Conservation (phyloP, 495 filamentous ascomycete species). For the Penicillium fimorum region DNA sequence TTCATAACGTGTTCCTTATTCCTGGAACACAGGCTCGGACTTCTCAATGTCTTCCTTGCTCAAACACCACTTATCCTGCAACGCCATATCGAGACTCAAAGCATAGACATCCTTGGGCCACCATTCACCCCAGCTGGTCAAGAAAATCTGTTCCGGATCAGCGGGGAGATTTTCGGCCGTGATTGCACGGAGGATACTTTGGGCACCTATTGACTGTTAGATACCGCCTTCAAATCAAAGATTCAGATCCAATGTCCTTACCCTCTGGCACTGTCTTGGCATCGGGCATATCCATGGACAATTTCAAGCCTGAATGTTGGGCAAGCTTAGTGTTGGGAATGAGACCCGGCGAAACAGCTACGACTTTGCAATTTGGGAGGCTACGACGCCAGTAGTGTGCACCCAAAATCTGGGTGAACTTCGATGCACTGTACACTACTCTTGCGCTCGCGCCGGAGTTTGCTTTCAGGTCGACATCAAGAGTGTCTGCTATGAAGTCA, state of each 20-base stretch:
- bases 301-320: constrained; percentile 12
- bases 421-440: constrained; percentile 29
- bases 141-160: constrained; percentile 31
- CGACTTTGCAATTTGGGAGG: constrained; percentile 24
- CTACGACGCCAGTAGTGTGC: constrained; percentile 32
- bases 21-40: constrained; percentile 11
- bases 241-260: constrained; percentile 8
- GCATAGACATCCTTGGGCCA: constrained; percentile 32
- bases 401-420: constrained; percentile 28
- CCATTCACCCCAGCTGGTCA: constrained; percentile 38
- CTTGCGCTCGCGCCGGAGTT: constrained; percentile 23
- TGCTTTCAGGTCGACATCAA: constrained; percentile 30
- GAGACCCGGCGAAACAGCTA: constrained; percentile 31
- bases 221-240: background rate
- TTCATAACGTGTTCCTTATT: background rate
- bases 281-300: constrained; percentile 33
- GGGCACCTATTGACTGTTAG: constrained; percentile 21
- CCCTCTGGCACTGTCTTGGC: constrained; percentile 33
- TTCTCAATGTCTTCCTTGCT: constrained; percentile 30
- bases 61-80: constrained; percentile 33
- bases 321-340: constrained; percentile 32
- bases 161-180: constrained; percentile 20
- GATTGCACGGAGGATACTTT: constrained; percentile 27
- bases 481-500: constrained; percentile 20
- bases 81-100: constrained; percentile 19